These are phyloP conservation scores for Caulochytrium protostelioides DNA, from an alignment of 371 early-diverging fungal genomes.

Conservation along the genomic window DNA sequence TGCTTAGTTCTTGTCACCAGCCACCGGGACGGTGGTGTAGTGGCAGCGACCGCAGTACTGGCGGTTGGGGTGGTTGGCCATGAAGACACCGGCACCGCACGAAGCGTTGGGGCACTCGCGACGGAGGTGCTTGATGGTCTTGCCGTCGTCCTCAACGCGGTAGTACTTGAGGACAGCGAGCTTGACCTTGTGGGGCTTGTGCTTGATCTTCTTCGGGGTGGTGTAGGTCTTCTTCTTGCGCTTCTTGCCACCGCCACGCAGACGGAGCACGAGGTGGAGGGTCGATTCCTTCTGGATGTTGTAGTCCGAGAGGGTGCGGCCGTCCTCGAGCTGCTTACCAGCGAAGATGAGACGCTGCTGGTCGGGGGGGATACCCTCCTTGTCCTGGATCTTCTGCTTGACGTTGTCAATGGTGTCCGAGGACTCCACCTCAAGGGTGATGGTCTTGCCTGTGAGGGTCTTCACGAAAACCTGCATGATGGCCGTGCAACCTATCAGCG, in stretches of 20 bases:
- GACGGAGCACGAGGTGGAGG: slow-evolving; percentile 56
- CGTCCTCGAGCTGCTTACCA: slow-evolving; percentile 99
- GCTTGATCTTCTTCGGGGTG: slow-evolving; percentile 98
- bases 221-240: slow-evolving; percentile 97
- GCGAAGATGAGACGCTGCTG: slow-evolving; percentile 99
- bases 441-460: slow-evolving; percentile 65
- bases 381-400: slow-evolving; percentile 71
- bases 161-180: slow-evolving; percentile 91
- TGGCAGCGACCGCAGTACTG: slow-evolving; percentile 74
- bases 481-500: no score
- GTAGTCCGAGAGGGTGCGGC: slow-evolving; percentile 56
- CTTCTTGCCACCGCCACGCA: slow-evolving; percentile 90
- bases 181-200: slow-evolving; percentile 96
- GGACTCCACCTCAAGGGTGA: slow-evolving; percentile 54
- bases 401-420: slow-evolving; percentile 55
- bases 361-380: slow-evolving; percentile 97
- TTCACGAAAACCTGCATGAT: slow-evolving; percentile 71
- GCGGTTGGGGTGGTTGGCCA: slow-evolving; percentile 88
- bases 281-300: slow-evolving; percentile 81
- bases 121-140: slow-evolving; percentile 92
- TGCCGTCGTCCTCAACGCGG: slow-evolving; percentile 79
- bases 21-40: no score
- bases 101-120: slow-evolving; percentile 84
- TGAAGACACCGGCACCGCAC: slow-evolving; percentile 97
- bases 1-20: no score